Evolutionary conservation across 1,284 basidiomycete genomes (phyloP).

Genomic region (Tremellales sp.): DNA sequence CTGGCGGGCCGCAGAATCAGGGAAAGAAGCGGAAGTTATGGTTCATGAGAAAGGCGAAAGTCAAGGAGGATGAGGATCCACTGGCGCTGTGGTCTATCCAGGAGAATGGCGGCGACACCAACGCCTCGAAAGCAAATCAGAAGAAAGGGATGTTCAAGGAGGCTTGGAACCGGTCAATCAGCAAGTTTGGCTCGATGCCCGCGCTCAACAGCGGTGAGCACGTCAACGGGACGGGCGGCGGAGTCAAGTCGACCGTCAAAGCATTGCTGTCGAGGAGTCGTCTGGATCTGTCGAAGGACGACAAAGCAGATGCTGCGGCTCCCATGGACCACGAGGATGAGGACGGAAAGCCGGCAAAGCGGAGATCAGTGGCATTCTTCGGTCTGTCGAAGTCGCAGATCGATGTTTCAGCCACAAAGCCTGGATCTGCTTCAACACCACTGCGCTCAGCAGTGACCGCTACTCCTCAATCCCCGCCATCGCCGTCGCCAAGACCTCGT

Average conservation of each 20-base stretch:
- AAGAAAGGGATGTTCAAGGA: conserved; percentile 10
- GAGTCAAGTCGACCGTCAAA: neutral
- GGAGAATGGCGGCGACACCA: neutral
- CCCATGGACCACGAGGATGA: neutral
- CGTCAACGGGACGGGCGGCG: neutral
- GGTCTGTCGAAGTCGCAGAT: neutral
- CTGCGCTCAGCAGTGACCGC: neutral
- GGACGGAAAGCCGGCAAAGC: neutral
- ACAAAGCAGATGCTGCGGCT: neutral
- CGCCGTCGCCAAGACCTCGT: neutral
- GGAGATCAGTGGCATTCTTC: neutral
- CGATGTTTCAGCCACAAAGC: neutral
- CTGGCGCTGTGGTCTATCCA: conserved; percentile 16
- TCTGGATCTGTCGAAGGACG: neutral
- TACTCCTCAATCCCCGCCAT: neutral
- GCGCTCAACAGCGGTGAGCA: neutral
- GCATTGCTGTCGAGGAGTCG: neutral
- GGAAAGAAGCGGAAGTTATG: conserved; percentile 7
- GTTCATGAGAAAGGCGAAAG: conserved; percentile 4
- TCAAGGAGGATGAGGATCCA: conserved; percentile 13
- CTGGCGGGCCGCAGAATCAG: conserved; percentile 19
- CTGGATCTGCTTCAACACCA: neutral
- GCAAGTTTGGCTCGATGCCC: conserved; percentile 4
- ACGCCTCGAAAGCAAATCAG: neutral
- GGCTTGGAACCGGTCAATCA: conserved; percentile 23